phyloP scores from a whole-genome alignment of 129 eudicot genomes.

The Flaveria bidentis region DNA sequence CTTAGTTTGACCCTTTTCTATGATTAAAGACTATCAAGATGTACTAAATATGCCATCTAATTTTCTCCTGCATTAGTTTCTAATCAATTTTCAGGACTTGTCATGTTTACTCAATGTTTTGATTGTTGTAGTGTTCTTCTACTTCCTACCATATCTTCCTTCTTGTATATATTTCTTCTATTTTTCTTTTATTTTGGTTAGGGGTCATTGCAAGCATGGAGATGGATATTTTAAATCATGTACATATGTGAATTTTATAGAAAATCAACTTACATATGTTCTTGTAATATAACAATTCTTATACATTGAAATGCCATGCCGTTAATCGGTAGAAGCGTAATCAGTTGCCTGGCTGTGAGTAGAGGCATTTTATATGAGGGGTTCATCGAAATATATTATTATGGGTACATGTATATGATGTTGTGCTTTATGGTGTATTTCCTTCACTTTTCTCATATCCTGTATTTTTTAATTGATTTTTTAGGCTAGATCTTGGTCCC shows the following conservation, averaged over 20 bases:
- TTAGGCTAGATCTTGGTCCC: slow-evolving; percentile 84
- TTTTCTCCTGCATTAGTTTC: neutral
- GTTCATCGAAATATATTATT: neutral
- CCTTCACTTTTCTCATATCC: slow-evolving; percentile 2
- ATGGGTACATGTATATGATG: neutral
- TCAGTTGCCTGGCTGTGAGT: neutral
- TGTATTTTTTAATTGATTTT: slow-evolving; percentile 20
- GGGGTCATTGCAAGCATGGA: neutral
- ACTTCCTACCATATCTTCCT: neutral
- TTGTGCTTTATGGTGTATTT: neutral
- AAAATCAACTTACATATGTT: too few species aligned
- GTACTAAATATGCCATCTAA: neutral
- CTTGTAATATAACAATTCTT: neutral
- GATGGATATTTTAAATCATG: neutral
- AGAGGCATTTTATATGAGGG: neutral
- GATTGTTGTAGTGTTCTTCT: neutral
- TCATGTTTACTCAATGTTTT: neutral
- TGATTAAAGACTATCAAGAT: neutral
- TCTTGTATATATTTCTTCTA: neutral
- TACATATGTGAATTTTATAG: too few species aligned
- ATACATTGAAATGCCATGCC: neutral
- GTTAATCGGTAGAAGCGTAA: neutral
- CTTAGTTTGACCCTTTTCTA: neutral
- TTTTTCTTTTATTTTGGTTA: neutral
- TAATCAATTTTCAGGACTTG: neutral